Evolutionary conservation across 768 basidiomycete genomes (phyloP).

Genomic region (Podaxis sp.): DNA sequence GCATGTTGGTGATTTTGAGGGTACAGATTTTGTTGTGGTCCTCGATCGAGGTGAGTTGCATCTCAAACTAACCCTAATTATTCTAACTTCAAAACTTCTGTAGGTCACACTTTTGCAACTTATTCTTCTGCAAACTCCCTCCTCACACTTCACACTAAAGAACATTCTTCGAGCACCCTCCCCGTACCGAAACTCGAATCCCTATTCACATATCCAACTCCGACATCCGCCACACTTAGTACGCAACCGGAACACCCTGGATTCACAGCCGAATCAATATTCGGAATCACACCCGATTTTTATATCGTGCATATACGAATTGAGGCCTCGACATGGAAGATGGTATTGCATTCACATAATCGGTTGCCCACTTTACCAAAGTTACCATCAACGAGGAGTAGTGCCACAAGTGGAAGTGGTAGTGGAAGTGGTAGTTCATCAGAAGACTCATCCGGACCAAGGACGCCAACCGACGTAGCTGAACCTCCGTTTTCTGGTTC

Average conservation of each 20-base stretch:
- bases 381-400: constrained; percentile 21
- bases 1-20: constrained; percentile 50
- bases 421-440: neutral
- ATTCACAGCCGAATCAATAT: constrained; percentile 49
- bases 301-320: constrained; percentile 57
- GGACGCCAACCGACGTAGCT: neutral
- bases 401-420: neutral
- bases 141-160: constrained; percentile 53
- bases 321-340: constrained; percentile 37
- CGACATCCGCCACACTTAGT: constrained; percentile 19
- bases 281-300: constrained; percentile 65
- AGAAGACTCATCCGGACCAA: neutral
- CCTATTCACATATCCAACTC: constrained; percentile 67
- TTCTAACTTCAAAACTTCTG: neutral
- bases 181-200: constrained; percentile 52
- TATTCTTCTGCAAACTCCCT: constrained; percentile 62
- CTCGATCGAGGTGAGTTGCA: constrained; percentile 53
- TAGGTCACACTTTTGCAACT: constrained; percentile 10
- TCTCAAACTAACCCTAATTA: too few relatives aligned
- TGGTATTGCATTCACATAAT: constrained; percentile 44
- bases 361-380: constrained; percentile 51
- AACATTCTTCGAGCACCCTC: constrained; percentile 35
- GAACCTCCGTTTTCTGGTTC: neutral
- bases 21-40: constrained; percentile 68
- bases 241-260: neutral